Base-by-base conservation (phyloP, 208 protist genomes). In the Wallacemonas sp. region DNA sequence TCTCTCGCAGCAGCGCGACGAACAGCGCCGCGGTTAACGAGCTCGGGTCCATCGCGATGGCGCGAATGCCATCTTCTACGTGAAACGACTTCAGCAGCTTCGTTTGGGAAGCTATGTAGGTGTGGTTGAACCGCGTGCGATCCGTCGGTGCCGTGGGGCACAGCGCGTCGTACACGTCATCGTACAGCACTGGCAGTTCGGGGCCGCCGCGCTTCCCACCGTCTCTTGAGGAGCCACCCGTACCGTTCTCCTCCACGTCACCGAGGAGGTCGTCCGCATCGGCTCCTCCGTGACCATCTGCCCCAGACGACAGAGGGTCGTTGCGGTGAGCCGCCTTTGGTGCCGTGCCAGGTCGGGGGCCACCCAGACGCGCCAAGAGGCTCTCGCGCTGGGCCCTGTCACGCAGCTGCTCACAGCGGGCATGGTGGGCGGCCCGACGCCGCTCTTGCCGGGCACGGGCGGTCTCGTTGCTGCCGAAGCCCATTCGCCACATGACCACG, bases 401-500 rank as follows among this genome's bases (percentile, higher is more conserved):
- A n/a, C 21, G 19, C 27, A 28, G 49, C 54, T 31, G 15, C 21
- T 22, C 68, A 0, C 31, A 15, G 36, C 15, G 49, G 42, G 11
- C 15, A 30, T 17, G 33, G 34, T 28, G n/a, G 14, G 59, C 59
- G 19, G 33, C 54, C 9, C 64, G 27, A 6, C 59, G 49, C 55
- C 17, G 8, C 8, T 15, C 14, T 17, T 15, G 66, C 38, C 61
- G 66, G 21, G 66, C 59, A 4, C 46, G n/a, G 31, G 56, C 61
- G 14, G 31, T 14, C 58, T 55, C 42, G 47, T 75, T 59, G 42
- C 22, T 19, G 28, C 26, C 44, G 24, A 71, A 44, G 28, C n/a
- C 17, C 30, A 85, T 34, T 19, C 75, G 75, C 90, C 90, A 95
- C 36, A 93, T 66, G 63, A 89, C 70, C 26, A 93, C 66, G 68